Evolutionary conservation across 2,329 filamentous ascomycete species (phyloP).

Genomic region (Malbranchea cinnamomea): DNA sequence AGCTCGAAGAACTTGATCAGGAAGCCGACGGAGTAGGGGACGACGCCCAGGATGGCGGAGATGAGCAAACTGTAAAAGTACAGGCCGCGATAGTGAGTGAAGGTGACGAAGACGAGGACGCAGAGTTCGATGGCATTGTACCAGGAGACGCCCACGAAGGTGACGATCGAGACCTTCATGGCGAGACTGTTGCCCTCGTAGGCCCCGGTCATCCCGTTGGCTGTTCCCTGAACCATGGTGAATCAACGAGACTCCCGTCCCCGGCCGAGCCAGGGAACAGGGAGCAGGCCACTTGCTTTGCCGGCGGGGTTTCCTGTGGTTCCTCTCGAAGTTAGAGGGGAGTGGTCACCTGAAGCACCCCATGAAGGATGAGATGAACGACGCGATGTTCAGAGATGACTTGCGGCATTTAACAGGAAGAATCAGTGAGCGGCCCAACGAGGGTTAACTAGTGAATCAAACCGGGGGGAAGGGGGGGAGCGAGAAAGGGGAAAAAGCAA

Average conservation of each 20-base stretch:
- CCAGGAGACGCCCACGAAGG: constrained; percentile 33
- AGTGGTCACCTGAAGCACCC: too few relatives aligned
- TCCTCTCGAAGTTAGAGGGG: too few relatives aligned
- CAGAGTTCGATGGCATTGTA: constrained; percentile 37
- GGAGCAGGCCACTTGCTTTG: too few relatives aligned
- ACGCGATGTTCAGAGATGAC: too few relatives aligned
- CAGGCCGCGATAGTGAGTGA: constrained; percentile 30
- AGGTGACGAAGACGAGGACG: constrained; percentile 34
- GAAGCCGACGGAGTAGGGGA: constrained; percentile 33
- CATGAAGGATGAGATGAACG: too few relatives aligned
- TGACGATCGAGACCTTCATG: constrained; percentile 29
- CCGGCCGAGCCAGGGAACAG: not conserved
- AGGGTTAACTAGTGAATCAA: too few relatives aligned
- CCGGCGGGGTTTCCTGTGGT: too few relatives aligned
- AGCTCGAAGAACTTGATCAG: constrained; percentile 33
- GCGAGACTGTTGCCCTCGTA: constrained; percentile 21
- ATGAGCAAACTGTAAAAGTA: constrained; percentile 38
- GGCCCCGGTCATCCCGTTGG: constrained; percentile 24
- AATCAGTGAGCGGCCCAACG: too few relatives aligned
- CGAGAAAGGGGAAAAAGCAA: too few relatives aligned
- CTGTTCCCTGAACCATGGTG: too few relatives aligned
- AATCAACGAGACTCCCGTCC: not conserved
- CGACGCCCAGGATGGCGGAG: constrained; percentile 28
- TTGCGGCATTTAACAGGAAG: too few relatives aligned
- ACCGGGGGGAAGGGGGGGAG: too few relatives aligned